These are phyloP conservation scores for Neopestalotiopsis rosae DNA, from an alignment of 2,329 filamentous ascomycete species.

Conservation along the genomic window DNA sequence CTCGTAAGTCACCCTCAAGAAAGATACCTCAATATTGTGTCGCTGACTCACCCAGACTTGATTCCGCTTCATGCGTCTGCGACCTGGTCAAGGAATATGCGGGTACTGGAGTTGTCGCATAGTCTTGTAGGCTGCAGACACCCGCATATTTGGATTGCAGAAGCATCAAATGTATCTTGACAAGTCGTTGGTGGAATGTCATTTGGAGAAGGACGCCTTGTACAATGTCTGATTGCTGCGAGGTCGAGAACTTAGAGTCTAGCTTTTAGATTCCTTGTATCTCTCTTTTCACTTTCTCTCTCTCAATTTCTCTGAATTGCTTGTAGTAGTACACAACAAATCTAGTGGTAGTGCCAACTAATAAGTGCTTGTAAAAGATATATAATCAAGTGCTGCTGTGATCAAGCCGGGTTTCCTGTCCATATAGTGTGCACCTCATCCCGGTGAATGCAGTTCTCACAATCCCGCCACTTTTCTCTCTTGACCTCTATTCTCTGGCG, in stretches of 20 bases:
- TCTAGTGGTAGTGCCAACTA: too few relatives aligned
- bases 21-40: conserved; percentile 7
- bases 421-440: conserved; percentile 14
- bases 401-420: neutral
- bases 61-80: conserved; percentile 29
- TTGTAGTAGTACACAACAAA: too few relatives aligned
- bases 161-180: too few relatives aligned
- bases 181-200: too few relatives aligned
- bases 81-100: conserved; percentile 25
- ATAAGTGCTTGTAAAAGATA: neutral
- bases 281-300: neutral
- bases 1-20: conserved; percentile 31
- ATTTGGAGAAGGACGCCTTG: too few relatives aligned
- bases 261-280: too few relatives aligned
- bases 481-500: neutral
- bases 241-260: too few relatives aligned
- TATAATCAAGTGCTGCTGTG: neutral
- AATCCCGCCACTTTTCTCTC: conserved; percentile 13
- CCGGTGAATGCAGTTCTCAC: conserved; percentile 4
- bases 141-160: too few relatives aligned
- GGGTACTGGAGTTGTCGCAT: conserved; percentile 1
- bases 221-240: too few relatives aligned
- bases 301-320: neutral
- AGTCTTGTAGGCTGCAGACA: neutral
- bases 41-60: conserved; percentile 14